A percentile compares a stretch with the other conserved stretches of the same genome.
These are phyloP conservation scores for Nakazawaea populi DNA, from an alignment of 805 yeast species.

Conservation along the genomic window DNA sequence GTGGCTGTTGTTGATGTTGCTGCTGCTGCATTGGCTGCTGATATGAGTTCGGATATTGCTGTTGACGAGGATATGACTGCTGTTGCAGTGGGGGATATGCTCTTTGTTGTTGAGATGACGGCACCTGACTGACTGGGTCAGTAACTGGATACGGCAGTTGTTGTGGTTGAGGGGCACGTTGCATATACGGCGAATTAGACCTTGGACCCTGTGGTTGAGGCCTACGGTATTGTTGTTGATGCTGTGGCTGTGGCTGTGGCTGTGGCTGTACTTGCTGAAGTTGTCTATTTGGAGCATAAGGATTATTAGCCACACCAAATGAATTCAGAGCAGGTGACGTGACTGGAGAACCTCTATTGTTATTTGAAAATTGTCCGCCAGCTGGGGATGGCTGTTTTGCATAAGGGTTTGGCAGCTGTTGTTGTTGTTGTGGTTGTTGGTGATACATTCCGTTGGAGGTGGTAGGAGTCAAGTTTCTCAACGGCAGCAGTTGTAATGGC, in stretches of 20 bases:
- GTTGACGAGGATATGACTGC: conserved; percentile 7
- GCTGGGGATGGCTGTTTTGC: conserved; percentile 3
- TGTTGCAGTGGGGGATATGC: conserved; percentile 14
- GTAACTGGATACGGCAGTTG: conserved; percentile 2
- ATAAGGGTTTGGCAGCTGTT: neutral
- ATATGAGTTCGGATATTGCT: conserved; percentile 10
- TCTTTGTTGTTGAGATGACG: conserved; percentile 12
- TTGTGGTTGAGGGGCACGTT: conserved; percentile 7
- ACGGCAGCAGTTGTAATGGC: conserved; percentile 9
- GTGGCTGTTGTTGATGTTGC: conserved; percentile 8
- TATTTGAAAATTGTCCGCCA: neutral
- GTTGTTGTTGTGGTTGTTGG: no score
- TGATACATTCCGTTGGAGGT: neutral
- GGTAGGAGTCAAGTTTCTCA: conserved; percentile 3
- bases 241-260: conserved; percentile 10
- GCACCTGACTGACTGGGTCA: neutral
- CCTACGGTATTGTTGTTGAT: conserved; percentile 1
- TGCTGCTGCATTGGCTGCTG: conserved; percentile 15
- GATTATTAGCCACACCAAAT: neutral
- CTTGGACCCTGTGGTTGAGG: neutral
- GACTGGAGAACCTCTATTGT: neutral
- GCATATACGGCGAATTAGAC: neutral
- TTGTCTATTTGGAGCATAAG: neutral
- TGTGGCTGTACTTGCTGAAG: neutral
- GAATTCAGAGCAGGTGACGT: neutral